Evolutionary conservation across 768 basidiomycete species (phyloP).

Genomic region (Tylopilus felleus): DNA sequence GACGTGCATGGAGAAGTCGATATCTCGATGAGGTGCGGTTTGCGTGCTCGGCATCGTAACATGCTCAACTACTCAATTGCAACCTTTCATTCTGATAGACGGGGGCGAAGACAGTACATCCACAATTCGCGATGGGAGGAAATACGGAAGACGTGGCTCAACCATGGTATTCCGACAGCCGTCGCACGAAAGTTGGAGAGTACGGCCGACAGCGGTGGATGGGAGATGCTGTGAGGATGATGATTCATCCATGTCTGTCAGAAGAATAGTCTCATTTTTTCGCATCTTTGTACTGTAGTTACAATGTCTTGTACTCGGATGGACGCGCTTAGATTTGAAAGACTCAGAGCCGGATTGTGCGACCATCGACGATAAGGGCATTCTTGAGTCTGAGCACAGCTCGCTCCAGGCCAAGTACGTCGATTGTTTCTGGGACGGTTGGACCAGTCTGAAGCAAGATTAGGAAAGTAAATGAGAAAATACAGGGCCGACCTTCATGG

Average conservation of each 20-base stretch:
- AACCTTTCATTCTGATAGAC: slow-evolving; percentile 55
- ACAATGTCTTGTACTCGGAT: neutral
- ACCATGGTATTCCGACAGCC: slow-evolving; percentile 83
- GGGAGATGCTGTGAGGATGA: slow-evolving; percentile 67
- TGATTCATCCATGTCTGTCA: neutral
- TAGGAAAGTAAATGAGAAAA: neutral
- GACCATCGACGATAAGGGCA: slow-evolving; percentile 6
- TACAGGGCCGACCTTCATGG: slow-evolving; percentile 57
- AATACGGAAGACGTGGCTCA: slow-evolving; percentile 85
- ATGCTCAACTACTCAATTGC: neutral
- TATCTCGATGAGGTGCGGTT: slow-evolving; percentile 84
- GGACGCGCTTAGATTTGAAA: neutral
- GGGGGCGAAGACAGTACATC: slow-evolving; percentile 84
- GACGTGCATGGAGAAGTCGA: slow-evolving; percentile 95
- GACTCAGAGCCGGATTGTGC: neutral
- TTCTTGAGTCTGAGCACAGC: slow-evolving; percentile 16
- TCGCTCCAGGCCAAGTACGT: slow-evolving; percentile 35
- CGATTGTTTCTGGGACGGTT: slow-evolving; percentile 38
- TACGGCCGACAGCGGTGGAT: slow-evolving; percentile 86
- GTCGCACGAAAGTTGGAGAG: slow-evolving; percentile 89
- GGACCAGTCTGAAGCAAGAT: slow-evolving; percentile 36
- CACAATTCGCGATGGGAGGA: slow-evolving; percentile 89
- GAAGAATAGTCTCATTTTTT: neutral
- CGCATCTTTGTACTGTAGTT: neutral
- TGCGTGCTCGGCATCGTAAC: neutral